phyloP scores from a whole-genome alignment of 2,329 filamentous ascomycete species.

The Fusarium sp. region DNA sequence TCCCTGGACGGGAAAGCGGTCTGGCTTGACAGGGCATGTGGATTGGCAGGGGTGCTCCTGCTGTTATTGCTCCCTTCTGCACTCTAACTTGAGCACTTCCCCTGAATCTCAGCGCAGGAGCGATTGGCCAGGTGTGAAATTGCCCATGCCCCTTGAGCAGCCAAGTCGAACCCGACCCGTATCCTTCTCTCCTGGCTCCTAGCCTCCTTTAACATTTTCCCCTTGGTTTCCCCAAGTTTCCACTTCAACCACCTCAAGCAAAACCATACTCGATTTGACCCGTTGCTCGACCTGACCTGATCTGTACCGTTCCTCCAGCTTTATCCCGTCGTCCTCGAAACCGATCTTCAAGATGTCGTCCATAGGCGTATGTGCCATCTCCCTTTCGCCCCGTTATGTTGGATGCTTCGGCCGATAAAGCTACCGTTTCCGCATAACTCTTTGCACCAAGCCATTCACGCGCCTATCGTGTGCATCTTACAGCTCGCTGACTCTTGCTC shows the following conservation, averaged over 20 bases:
- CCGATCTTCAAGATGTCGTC: conserved; percentile 48
- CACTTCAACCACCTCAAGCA: conserved; percentile 47
- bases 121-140: conserved; percentile 51
- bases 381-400: conserved; percentile 28
- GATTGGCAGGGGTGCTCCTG: conserved; percentile 31
- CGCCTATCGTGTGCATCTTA: conserved; percentile 28
- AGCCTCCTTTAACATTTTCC: conserved; percentile 50
- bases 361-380: conserved; percentile 48
- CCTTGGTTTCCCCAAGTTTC: conserved; percentile 46
- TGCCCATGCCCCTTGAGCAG: conserved; percentile 46
- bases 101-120: conserved; percentile 47
- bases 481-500: conserved; percentile 44
- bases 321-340: conserved; percentile 31
- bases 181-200: conserved; percentile 45
- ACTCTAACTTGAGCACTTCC: conserved; percentile 37
- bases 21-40: conserved; percentile 44
- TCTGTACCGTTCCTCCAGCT: conserved; percentile 32
- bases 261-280: conserved; percentile 42
- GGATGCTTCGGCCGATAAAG: conserved; percentile 38
- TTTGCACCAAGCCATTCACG: conserved; percentile 24
- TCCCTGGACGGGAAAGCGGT: conserved; percentile 44
- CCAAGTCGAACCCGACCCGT: conserved; percentile 40
- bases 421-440: conserved; percentile 37
- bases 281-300: conserved; percentile 28
- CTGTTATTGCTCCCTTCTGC: conserved; percentile 6